These are phyloP conservation scores for Venturia pyrina DNA, from an alignment of 2,329 filamentous ascomycete genomes.

Conservation along the genomic window DNA sequence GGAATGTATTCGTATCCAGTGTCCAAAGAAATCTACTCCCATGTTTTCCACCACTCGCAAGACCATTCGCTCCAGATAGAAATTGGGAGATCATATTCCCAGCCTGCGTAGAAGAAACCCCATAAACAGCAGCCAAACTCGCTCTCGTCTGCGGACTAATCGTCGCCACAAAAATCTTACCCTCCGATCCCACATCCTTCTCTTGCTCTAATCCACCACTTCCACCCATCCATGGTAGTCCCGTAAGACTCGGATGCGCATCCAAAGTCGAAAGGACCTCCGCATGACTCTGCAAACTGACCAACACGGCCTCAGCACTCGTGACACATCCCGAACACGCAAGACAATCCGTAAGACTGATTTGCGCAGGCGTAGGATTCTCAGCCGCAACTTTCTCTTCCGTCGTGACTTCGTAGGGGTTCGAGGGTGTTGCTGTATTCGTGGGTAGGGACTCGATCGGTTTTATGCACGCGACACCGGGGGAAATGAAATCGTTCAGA, in stretches of 20 bases:
- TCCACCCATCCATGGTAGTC: conserved; percentile 20
- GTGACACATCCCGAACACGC: conserved; percentile 97
- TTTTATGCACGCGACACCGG: conserved; percentile 96
- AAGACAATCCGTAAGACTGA: conserved; percentile 93
- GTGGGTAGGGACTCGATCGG: conserved; percentile 82
- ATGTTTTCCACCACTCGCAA: conserved; percentile 60
- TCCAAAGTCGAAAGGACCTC: conserved; percentile 83
- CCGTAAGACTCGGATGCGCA: conserved; percentile 37
- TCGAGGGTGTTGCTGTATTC: conserved; percentile 34
- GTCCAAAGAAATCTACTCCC: conserved; percentile 80
- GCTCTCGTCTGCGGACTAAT: conserved; percentile 87
- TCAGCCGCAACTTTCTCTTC: conserved; percentile 60
- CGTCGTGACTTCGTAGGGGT: conserved; percentile 78
- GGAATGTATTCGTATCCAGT: conserved; percentile 75
- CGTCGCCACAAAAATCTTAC: conserved; percentile 79
- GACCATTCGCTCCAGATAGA: conserved; percentile 57
- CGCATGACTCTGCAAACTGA: conserved; percentile 84
- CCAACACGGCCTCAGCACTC: conserved; percentile 92
- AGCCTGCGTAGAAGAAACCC: conserved; percentile 61
- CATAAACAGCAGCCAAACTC: conserved; percentile 76
- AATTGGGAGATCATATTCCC: conserved; percentile 76
- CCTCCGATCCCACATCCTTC: conserved; percentile 27
- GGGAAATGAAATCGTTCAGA: conserved; percentile 97
- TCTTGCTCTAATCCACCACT: conserved; percentile 6
- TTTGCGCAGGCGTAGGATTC: conserved; percentile 66